A percentile compares a stretch with the other conserved stretches of the same genome.
These are phyloP conservation scores for Andrographis paniculata DNA, from an alignment of 305 asterid genomes.

Conservation along the genomic window DNA sequence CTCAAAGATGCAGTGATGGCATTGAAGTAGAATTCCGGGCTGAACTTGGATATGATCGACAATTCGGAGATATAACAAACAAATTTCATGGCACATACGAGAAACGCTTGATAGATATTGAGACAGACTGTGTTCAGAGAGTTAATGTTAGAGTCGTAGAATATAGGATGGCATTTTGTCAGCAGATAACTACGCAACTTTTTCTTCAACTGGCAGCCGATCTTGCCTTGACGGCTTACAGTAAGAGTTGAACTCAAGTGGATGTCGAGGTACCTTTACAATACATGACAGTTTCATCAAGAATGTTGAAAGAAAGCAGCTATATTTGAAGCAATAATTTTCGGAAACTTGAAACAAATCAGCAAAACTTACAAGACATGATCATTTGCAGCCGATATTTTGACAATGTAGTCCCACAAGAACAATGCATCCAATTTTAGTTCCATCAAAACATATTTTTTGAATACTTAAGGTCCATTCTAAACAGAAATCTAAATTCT, in stretches of 20 bases:
- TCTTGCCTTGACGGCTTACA: slow-evolving; percentile 44
- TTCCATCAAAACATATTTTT: too few relatives aligned
- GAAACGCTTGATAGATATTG: slow-evolving; percentile 71
- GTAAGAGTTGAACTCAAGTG: slow-evolving; percentile 71
- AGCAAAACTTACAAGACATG: too few relatives aligned
- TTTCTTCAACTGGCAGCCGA: slow-evolving; percentile 37
- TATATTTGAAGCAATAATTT: too few relatives aligned
- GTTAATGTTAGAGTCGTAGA: slow-evolving; percentile 79
- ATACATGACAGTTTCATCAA: background rate
- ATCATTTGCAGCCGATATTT: too few relatives aligned
- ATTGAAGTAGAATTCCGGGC: slow-evolving; percentile 28
- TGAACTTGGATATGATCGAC: slow-evolving; percentile 37
- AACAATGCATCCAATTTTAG: too few relatives aligned
- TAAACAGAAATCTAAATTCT: too few relatives aligned
- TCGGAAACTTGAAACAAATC: too few relatives aligned
- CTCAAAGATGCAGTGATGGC: slow-evolving; percentile 49
- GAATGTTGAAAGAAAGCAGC: too few relatives aligned
- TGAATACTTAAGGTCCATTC: too few relatives aligned
- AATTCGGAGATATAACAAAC: slow-evolving; percentile 41
- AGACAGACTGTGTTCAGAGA: slow-evolving; percentile 69
- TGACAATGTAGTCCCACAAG: too few relatives aligned
- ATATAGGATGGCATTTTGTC: slow-evolving; percentile 80
- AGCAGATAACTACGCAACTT: slow-evolving; percentile 52
- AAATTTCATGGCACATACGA: slow-evolving; percentile 85
- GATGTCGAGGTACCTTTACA: slow-evolving; percentile 48